Conservation (phyloP, 768 basidiomycete genomes). For the Auricularia sp. region DNA sequence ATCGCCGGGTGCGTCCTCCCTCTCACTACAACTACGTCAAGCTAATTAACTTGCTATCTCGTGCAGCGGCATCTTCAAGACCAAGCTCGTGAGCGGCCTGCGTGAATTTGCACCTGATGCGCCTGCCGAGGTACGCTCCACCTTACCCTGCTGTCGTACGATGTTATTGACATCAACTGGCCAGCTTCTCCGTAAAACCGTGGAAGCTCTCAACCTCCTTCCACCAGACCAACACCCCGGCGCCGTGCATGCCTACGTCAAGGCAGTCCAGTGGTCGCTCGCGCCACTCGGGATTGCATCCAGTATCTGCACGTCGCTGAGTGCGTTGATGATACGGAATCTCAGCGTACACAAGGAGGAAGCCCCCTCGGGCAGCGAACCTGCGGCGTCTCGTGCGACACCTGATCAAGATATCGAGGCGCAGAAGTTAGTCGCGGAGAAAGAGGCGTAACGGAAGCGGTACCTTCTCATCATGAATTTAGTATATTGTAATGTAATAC, state of each 20-base stretch:
- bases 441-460: too few relatives aligned
- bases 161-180: too few relatives aligned
- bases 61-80: neutral
- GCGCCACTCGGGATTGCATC: neutral
- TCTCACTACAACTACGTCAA: neutral
- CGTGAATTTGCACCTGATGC: neutral
- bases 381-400: too few relatives aligned
- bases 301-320: neutral
- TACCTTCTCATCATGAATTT: too few relatives aligned
- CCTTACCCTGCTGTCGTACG: too few relatives aligned
- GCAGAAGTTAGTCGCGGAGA: too few relatives aligned
- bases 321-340: neutral
- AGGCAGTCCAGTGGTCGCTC: neutral
- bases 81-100: neutral
- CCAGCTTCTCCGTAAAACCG: neutral
- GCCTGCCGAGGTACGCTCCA: neutral
- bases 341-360: neutral
- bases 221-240: neutral
- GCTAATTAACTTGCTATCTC: neutral
- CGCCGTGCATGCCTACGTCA: neutral
- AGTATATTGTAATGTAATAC: too few relatives aligned
- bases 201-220: neutral
- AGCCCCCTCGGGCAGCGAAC: neutral
- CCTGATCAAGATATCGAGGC: too few relatives aligned
- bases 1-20: neutral